A percentile compares a stretch with the other conserved stretches of the same genome.
These are phyloP conservation scores for Closterium sp. DNA, from an alignment of 139 green algal species.

Conservation along the genomic window DNA sequence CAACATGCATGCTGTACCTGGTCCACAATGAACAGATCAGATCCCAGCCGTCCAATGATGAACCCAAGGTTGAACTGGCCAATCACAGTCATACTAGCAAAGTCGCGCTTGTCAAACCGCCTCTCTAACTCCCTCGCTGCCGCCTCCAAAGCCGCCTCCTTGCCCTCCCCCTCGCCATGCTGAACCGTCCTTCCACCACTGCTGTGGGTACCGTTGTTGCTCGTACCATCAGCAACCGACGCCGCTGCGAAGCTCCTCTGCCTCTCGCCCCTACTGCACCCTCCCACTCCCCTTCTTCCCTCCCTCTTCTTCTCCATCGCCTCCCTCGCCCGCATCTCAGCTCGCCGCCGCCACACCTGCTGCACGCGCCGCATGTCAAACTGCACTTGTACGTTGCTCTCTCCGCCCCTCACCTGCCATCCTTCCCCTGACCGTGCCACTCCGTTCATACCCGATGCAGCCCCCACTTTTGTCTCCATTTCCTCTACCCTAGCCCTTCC, in stretches of 20 bases:
- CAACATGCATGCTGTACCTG: conserved; percentile 58
- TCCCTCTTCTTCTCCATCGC: background rate
- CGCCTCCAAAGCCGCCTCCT: conserved; percentile 15
- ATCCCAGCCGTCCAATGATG: conserved; percentile 75
- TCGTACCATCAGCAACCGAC: background rate
- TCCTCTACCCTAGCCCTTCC: background rate
- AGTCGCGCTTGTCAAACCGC: conserved; percentile 85
- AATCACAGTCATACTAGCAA: conserved; percentile 67
- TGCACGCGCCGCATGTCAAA: background rate
- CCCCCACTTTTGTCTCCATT: no score
- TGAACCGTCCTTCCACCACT: background rate
- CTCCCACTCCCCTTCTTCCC: background rate
- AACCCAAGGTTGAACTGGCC: conserved; percentile 99
- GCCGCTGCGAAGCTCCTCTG: background rate
- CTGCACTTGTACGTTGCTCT: background rate
- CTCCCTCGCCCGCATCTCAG: background rate
- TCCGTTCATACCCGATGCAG: background rate
- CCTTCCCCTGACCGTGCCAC: background rate
- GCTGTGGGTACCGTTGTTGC: background rate
- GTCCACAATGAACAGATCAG: conserved; percentile 96
- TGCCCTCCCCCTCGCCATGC: conserved; percentile 1
- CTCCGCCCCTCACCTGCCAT: background rate
- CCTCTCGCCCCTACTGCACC: background rate
- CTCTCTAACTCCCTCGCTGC: conserved; percentile 78
- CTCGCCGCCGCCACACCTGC: background rate